Evolutionary conservation across 1,284 basidiomycete genomes (phyloP).

Genomic region (Ceratobasidium papillatum): DNA sequence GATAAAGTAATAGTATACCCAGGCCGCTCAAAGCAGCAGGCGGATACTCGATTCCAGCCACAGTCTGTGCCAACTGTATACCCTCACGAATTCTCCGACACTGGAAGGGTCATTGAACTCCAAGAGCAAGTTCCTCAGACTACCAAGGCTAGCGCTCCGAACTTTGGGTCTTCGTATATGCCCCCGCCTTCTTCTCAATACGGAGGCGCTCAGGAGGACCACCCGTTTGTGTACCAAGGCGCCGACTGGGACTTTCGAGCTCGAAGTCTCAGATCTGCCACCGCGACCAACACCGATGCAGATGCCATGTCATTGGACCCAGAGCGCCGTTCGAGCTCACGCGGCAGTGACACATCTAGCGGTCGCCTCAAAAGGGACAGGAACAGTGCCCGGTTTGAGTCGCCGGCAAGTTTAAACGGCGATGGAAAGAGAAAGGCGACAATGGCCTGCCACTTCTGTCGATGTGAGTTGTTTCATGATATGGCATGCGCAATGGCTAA

Average conservation of each 20-base stretch:
- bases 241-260: slow-evolving; percentile 25
- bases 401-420: background rate
- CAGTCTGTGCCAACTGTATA: background rate
- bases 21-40: background rate
- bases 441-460: slow-evolving; percentile 44
- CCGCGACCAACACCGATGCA: slow-evolving; percentile 6
- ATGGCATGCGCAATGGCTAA: background rate
- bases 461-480: slow-evolving; percentile 39
- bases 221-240: slow-evolving; percentile 16
- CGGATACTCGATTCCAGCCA: slow-evolving; percentile 10
- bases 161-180: slow-evolving; percentile 3
- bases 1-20: background rate
- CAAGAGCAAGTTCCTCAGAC: background rate
- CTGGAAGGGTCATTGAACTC: background rate
- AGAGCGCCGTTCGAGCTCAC: slow-evolving; percentile 14
- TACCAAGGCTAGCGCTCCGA: background rate
- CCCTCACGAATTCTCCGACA: background rate
- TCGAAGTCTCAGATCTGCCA: background rate
- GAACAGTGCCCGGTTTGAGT: background rate
- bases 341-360: background rate
- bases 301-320: slow-evolving; percentile 12
- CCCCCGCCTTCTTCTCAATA: background rate
- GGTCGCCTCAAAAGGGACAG: background rate
- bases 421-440: slow-evolving; percentile 39
- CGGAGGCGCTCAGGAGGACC: background rate